Percentiles rank a stretch among this genome's conserved stretches.
phyloP scores from a whole-genome alignment of 1,139 yeast species.

The Tardiomyces blankii region DNA sequence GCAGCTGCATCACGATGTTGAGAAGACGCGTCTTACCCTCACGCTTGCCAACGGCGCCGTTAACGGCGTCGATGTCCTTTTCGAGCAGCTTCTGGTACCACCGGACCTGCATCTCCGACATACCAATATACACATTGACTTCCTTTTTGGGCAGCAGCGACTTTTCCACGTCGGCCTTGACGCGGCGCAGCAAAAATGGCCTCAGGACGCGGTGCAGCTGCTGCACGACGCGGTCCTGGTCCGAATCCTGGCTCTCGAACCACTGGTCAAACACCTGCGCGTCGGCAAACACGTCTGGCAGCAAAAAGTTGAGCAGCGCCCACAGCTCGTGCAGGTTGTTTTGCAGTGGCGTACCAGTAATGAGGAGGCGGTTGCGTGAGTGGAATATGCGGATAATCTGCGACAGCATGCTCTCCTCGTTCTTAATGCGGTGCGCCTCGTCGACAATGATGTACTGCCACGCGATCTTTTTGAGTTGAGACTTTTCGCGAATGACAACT shows the following conservation, averaged over 20 bases:
- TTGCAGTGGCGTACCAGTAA: slow-evolving; percentile 95
- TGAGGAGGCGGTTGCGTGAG: slow-evolving; percentile 71
- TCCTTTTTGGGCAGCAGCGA: slow-evolving; percentile 86
- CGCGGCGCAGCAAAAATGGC: slow-evolving; percentile 82
- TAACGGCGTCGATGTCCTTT: slow-evolving; percentile 93
- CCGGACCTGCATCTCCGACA: slow-evolving; percentile 86
- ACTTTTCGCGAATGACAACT: slow-evolving; percentile 81
- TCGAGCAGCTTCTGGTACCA: slow-evolving; percentile 88
- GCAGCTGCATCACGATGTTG: slow-evolving; percentile 91
- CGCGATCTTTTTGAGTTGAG: slow-evolving; percentile 64
- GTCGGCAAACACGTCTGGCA: slow-evolving; percentile 93
- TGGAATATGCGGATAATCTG: slow-evolving; percentile 82
- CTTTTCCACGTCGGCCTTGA: slow-evolving; percentile 86
- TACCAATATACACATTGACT: slow-evolving; percentile 78
- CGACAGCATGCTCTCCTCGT: slow-evolving; percentile 82
- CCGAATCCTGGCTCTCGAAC: slow-evolving; percentile 39
- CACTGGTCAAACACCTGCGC: slow-evolving; percentile 84
- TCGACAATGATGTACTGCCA: slow-evolving; percentile 95
- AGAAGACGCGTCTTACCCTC: slow-evolving; percentile 85
- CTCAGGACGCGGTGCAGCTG: slow-evolving; percentile 76
- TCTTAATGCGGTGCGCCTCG: slow-evolving; percentile 94
- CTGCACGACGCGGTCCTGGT: slow-evolving; percentile 66
- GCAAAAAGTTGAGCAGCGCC: slow-evolving; percentile 81
- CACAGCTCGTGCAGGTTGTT: slow-evolving; percentile 91
- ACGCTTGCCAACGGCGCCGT: slow-evolving; percentile 78